Evolutionary conservation across 352 stramenopile genomes (phyloP), one percentile per base, ranked within the genome.

Genomic region (Phytopythium mirpurense): DNA sequence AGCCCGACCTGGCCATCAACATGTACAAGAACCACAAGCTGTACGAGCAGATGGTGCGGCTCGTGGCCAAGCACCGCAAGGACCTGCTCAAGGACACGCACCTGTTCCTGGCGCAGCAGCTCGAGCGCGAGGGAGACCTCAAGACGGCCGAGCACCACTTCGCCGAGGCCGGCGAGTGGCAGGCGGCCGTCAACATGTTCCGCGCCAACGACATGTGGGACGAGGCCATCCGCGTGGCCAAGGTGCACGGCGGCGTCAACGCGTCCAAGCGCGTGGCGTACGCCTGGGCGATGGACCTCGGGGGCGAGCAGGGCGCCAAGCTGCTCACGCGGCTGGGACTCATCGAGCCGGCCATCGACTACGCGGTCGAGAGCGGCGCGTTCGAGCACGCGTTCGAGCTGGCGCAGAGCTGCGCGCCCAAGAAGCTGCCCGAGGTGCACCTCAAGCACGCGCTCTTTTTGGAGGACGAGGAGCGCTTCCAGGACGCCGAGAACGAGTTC

Each of bases 21-120:
- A 98, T 98, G 91, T 98, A 98, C 85, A 98, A 98, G 72, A 96
- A 96, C 68, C 82, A 96, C 58, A 89, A 93, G 51, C 91, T 96
- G 56, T 98, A 97, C 65, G 92, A 98, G 62, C 86, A 96, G 62
- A 98, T 98, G 92, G 92, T 98, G 46, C 83, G 88, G 2, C 67
- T 98, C 8, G 93, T 98, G 38, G 86, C 80, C n/a, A 92, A 95
- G 58, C 94, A 97, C 63, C 86, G 88, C 57, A 92, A 94, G 60
- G 87, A 98, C 59, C 62, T 97, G 38, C 82, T 98, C 50, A 97
- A 97, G 59, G 88, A 98, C 49, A 97, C 88, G 12, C 89, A 98
- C 52, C 54, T 96, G 62, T 96, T 96, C 62, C 53, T 98, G 26
- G 93, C 89, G 27, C 86, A 97, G 63, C 87, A 97, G 53, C 74